phyloP scores from a whole-genome alignment of 345 rosid species.

The Salix udensis region DNA sequence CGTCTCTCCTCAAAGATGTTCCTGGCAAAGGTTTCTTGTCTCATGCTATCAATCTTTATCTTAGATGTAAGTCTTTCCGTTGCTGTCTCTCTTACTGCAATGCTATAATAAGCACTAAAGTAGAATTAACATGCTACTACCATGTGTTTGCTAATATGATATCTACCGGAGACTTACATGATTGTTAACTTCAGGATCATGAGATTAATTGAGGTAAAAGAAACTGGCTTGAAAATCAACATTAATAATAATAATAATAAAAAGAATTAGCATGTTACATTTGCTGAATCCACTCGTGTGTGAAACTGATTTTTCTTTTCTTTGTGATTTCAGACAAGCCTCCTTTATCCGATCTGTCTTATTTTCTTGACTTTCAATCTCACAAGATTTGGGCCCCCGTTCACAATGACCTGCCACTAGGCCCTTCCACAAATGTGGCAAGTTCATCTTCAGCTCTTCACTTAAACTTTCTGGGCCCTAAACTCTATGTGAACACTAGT shows the following conservation, averaged over 20 bases:
- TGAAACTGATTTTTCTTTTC: not conserved
- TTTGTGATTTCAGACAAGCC: conserved; percentile 64
- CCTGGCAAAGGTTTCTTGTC: conserved; percentile 83
- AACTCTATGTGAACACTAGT: conserved; percentile 70
- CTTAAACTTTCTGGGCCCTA: conserved; percentile 76
- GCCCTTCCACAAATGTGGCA: conserved; percentile 62
- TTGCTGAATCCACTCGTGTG: not conserved
- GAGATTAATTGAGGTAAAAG: too few relatives aligned
- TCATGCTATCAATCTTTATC: conserved; percentile 93
- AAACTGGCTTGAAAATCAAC: too few relatives aligned
- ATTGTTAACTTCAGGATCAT: too few relatives aligned
- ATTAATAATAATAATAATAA: too few relatives aligned
- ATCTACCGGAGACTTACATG: too few relatives aligned
- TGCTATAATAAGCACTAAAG: not conserved
- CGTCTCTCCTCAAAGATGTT: conserved; percentile 70
- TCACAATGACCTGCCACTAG: conserved; percentile 82
- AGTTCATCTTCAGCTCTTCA: conserved; percentile 57
- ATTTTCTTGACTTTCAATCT: conserved; percentile 72
- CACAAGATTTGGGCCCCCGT: conserved; percentile 87
- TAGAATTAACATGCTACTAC: not conserved
- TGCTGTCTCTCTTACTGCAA: not conserved
- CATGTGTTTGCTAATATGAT: too few relatives aligned
- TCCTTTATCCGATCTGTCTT: conserved; percentile 57
- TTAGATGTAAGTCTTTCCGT: conserved; percentile 57
- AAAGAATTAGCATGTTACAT: not conserved